Conservation (phyloP, 1,139 yeast species). For the Hemisphaericaspora xylofermentans region DNA sequence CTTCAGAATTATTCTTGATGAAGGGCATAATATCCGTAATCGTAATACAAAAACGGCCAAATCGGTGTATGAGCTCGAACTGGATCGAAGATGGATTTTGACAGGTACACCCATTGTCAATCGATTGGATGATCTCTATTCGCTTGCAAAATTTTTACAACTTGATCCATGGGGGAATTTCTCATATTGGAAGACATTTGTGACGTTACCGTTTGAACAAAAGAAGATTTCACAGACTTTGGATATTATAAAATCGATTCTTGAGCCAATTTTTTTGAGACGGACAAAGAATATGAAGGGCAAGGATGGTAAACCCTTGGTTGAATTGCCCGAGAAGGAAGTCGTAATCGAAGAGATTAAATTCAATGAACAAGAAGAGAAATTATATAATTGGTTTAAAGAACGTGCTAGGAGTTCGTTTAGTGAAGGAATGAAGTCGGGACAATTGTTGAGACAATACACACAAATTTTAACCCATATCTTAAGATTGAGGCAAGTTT, state of each 20-base stretch:
- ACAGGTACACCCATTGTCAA: constrained; percentile 96
- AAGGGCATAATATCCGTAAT: constrained; percentile 88
- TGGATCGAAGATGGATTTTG: constrained; percentile 76
- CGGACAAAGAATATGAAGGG: constrained; percentile 86
- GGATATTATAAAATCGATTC: constrained; percentile 77
- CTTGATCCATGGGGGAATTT: constrained; percentile 90
- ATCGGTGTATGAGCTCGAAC: constrained; percentile 65
- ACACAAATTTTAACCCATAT: constrained; percentile 83
- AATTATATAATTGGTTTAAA: constrained; percentile 69
- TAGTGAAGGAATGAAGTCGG: constrained; percentile 58
- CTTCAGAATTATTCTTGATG: constrained; percentile 82
- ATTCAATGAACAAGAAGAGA: constrained; percentile 65
- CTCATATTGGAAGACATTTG: constrained; percentile 85
- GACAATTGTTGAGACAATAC: constrained; percentile 71
- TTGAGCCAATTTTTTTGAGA: constrained; percentile 80
- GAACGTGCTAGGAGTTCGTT: constrained; percentile 69
- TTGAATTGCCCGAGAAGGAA: constrained; percentile 74
- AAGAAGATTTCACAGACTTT: constrained; percentile 70
- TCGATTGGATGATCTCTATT: constrained; percentile 80
- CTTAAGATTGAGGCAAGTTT: constrained; percentile 78
- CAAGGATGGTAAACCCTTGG: constrained; percentile 70
- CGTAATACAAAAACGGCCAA: constrained; percentile 77
- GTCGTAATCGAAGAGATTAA: constrained; percentile 65
- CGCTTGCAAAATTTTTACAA: constrained; percentile 70
- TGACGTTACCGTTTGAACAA: constrained; percentile 79